These are phyloP conservation scores for Aquilaria yunnanensis DNA, from an alignment of 345 rosid species.

Conservation along the genomic window DNA sequence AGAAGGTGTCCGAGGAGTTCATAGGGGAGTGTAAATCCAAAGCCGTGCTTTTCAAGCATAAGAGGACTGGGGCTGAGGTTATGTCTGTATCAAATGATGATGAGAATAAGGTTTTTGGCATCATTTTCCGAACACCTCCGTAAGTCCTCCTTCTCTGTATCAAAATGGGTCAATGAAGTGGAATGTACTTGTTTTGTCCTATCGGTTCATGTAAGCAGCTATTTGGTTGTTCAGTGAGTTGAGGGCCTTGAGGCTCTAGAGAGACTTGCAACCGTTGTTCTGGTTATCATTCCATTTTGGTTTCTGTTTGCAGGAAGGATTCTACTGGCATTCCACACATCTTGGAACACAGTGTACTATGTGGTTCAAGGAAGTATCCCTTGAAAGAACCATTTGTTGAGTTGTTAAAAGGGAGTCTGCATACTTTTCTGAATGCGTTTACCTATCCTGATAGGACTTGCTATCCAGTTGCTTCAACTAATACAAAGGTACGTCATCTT, in stretches of 20 bases:
- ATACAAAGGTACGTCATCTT: slow-evolving; percentile 53
- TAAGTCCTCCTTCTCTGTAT: slow-evolving; percentile 26
- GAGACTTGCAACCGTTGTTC: too few relatives aligned
- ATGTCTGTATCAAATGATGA: slow-evolving; percentile 90
- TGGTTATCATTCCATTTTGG: too few relatives aligned
- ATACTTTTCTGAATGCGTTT: slow-evolving; percentile 92
- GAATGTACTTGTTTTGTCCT: too few relatives aligned
- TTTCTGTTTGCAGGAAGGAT: slow-evolving; percentile 64
- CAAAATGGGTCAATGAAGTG: too few relatives aligned
- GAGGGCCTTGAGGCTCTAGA: too few relatives aligned
- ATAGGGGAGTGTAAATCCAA: slow-evolving; percentile 90
- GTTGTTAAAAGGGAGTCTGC: slow-evolving; percentile 83
- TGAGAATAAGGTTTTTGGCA: slow-evolving; percentile 85
- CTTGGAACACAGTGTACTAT: slow-evolving; percentile 90
- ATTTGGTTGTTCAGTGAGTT: not conserved
- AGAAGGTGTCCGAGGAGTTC: slow-evolving; percentile 78
- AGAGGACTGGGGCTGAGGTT: slow-evolving; percentile 86
- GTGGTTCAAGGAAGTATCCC: slow-evolving; percentile 96
- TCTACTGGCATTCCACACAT: slow-evolving; percentile 99
- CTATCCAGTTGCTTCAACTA: slow-evolving; percentile 97
- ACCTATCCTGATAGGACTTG: slow-evolving; percentile 98
- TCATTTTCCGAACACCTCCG: slow-evolving; percentile 92
- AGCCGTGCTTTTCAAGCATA: slow-evolving; percentile 76
- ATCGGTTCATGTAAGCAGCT: too few relatives aligned
- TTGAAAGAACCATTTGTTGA: slow-evolving; percentile 98